Base-by-base conservation (phyloP, 176 grass and related monocot genomes). In the Musa beccarii region DNA sequence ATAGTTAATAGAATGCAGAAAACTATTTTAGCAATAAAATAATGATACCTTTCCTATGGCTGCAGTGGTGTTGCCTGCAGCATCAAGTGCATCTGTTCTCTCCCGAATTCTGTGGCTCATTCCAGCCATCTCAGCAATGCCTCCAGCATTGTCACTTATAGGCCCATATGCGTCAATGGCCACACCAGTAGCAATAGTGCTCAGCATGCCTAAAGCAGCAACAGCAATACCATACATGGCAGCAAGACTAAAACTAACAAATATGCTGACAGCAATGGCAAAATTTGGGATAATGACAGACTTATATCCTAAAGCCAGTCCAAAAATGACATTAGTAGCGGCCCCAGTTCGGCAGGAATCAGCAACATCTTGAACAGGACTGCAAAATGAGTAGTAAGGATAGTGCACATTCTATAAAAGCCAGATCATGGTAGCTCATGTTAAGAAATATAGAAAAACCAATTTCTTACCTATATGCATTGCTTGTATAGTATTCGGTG, bases 401-500 rank as follows among this genome's bases (percentile, higher is more conserved):
- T 2, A 53, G 29, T 24, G 16, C 72, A 16, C 66, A 22, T 72
- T 49, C 3, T 22, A 9, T 2, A 2, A 17, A 51, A 52, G 13
- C 5, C n/a, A 43, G 24, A 3, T 19, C 34, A 72, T 25, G 8
- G 11, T 12, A 23, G 0, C 11, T 51, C 16, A 22, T 54, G 1
- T 6, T 22, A 25, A 24, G 26, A 64, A 28, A 5, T 0, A 78
- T 50, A 9, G 28, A 28, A 50, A 28, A 29, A 3, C 17, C 19
- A 8, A 9, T 64, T 64, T 55, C 28, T 59, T 56, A 59, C 86
- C 82, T 81, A 80, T 85, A 85, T 54, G 87, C 87, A 13, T 89
- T 85, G 76, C 87, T 89, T 15, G 87, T 89, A 12, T 82, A 89
- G 75, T 89, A 85, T 63, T 89, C 83, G 22, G 83, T 89, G 14